Conservation (phyloP, 768 basidiomycete genomes). For the Clitopilus hobsonii region DNA sequence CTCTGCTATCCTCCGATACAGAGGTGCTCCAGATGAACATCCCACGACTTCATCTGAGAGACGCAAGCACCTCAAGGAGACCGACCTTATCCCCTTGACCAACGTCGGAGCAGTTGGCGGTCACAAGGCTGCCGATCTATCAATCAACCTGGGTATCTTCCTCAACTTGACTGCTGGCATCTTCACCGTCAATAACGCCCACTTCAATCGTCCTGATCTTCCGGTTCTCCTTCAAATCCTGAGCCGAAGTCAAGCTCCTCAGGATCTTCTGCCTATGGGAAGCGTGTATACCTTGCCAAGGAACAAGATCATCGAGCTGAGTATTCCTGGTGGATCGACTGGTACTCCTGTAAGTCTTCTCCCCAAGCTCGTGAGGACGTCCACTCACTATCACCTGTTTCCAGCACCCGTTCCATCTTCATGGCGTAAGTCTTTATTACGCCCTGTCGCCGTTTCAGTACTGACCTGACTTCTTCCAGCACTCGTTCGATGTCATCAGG, state of each 20-base stretch:
- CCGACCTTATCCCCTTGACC: constrained; percentile 13
- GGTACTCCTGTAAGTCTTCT: constrained; percentile 10
- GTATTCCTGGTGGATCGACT: constrained; percentile 20
- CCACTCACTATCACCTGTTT: neutral
- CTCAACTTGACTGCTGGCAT: constrained; percentile 6
- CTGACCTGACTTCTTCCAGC: neutral
- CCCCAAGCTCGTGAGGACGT: neutral
- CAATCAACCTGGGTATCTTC: constrained; percentile 10
- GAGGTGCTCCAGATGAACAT: constrained; percentile 26
- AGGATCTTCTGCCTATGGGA: constrained; percentile 19
- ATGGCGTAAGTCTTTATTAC: constrained; percentile 31
- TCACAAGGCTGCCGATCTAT: constrained; percentile 25
- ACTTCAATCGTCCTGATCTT: constrained; percentile 24
- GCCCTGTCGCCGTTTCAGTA: neutral
- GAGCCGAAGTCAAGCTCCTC: constrained; percentile 29
- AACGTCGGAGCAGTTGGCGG: constrained; percentile 23
- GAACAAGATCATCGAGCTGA: constrained; percentile 31
- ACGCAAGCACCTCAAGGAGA: constrained; percentile 6
- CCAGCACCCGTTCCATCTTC: constrained; percentile 43
- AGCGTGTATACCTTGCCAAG: constrained; percentile 25
- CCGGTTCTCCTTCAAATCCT: constrained; percentile 39
- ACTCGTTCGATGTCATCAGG: constrained; percentile 6
- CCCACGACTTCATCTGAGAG: constrained; percentile 21
- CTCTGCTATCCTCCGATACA: constrained; percentile 32
- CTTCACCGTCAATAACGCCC: constrained; percentile 24